Evolutionary conservation across 1,139 yeast genomes (phyloP), one percentile per base, ranked within the genome.

Genomic region (Suhomyces anneliseae): DNA sequence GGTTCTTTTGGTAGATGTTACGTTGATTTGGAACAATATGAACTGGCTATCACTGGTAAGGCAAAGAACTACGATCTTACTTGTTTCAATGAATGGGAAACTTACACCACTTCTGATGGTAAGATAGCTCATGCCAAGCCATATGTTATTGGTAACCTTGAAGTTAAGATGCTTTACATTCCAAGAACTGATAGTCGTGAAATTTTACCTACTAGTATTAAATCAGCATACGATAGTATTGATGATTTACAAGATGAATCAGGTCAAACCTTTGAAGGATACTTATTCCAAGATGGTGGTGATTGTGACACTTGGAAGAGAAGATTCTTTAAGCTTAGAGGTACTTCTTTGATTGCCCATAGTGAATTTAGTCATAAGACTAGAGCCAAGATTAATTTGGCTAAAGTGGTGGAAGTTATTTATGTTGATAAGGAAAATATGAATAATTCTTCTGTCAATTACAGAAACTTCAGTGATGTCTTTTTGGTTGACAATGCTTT

Each of bases 1-100:
- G 98, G 98, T 1, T 87, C 96, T 9, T 90, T 88, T 71, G 96
- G 89, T 2, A 77, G 92, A 55, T 79, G 89, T 50, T 82, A 83
- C 55, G 72, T 92, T 47, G 79, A 79, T 42, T 79, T 90, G 54
- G 76, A 79, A 38, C 83, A 82, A 52, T 79, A 79, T 56, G 83
- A 83, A 57, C 66, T 72, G 27, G 74, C 74, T 38, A 70, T 85
- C 32, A 79, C 78, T 15, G 87, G 88, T 27, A 68, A 69, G 44
- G 74, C 82, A 0, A 70, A 72, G 39, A 72, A 72, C 43, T 78
- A 82, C 58, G 77, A 78, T 45, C 65, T 89, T 48, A 79, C 83
- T 12, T 79, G 93, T 58, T 81, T 81, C 64, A 90, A 90, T 60
- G 96, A 90, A 63, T 92, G 97, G 97, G 87, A 83, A 44, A 72